Evolutionary conservation across 495 filamentous ascomycete species (phyloP).

Genomic region (Aspergillus nidulans): DNA sequence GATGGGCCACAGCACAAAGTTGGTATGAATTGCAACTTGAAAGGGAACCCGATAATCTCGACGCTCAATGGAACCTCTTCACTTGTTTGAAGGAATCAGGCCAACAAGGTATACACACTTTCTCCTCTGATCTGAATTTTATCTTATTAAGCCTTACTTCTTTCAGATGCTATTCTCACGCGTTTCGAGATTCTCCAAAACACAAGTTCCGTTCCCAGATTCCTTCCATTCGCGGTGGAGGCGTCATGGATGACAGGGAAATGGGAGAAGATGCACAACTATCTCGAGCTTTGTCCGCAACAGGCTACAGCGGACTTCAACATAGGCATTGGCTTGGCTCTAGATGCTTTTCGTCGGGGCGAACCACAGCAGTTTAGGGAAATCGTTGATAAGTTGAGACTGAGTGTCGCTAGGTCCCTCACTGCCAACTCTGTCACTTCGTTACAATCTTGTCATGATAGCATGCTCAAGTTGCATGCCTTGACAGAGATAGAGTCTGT

Average conservation of each 20-base stretch:
- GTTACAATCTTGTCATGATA: constrained; percentile 73
- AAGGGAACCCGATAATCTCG: constrained; percentile 68
- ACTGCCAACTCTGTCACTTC: constrained; percentile 71
- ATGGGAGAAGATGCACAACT: constrained; percentile 71
- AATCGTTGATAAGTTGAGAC: constrained; percentile 60
- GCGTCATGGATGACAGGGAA: constrained; percentile 83
- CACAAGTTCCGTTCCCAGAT: constrained; percentile 47
- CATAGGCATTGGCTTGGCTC: constrained; percentile 67
- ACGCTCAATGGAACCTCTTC: constrained; percentile 77
- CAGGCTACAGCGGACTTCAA: constrained; percentile 71
- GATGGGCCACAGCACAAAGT: constrained; percentile 95
- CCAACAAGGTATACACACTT: constrained; percentile 61
- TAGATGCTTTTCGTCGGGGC: constrained; percentile 59
- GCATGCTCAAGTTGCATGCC: constrained; percentile 77
- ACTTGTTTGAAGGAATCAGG: constrained; percentile 89
- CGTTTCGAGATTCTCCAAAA: constrained; percentile 72
- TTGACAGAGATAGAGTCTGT: constrained; percentile 84
- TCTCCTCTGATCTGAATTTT: neutral
- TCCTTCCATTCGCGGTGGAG: constrained; percentile 79
- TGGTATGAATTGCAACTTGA: constrained; percentile 92
- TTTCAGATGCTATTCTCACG: constrained; percentile 72
- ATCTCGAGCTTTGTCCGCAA: constrained; percentile 51
- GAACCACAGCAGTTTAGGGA: constrained; percentile 51
- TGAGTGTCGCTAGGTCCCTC: constrained; percentile 66
- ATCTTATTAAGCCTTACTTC: constrained; percentile 9